Conservation (phyloP, 2,329 filamentous ascomycete species). For the Calonectria hongkongensis region DNA sequence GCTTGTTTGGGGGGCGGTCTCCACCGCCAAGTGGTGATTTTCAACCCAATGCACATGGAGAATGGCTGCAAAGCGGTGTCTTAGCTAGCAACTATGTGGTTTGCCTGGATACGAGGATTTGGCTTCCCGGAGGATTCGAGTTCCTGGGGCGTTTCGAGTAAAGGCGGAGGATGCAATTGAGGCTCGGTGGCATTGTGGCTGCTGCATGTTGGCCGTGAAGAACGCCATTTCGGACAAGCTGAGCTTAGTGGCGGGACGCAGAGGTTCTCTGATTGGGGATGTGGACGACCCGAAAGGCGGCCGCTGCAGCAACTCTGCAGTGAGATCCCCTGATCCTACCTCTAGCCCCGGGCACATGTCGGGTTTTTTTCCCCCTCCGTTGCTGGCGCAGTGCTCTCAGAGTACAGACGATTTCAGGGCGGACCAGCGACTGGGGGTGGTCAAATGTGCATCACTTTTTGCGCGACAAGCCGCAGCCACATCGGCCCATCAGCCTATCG, state of each 20-base stretch:
- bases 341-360: constrained; percentile 9
- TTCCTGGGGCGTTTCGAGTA: neutral
- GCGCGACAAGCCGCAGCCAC: constrained; percentile 19
- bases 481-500: constrained; percentile 17
- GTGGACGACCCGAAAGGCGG: neutral
- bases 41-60: too few relatives aligned
- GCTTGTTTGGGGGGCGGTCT: neutral
- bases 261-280: constrained; percentile 6
- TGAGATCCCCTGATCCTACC: neutral
- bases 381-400: neutral
- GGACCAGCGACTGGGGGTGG: neutral
- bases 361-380: neutral
- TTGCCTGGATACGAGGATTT: neutral
- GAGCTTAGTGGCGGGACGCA: neutral
- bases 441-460: neutral
- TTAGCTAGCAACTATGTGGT: neutral
- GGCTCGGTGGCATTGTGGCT: neutral
- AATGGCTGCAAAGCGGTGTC: neutral
- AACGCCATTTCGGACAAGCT: neutral
- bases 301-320: neutral
- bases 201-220: constrained; percentile 9
- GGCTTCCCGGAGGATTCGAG: neutral
- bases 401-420: neutral
- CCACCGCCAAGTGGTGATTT: too few relatives aligned
- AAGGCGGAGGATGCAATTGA: neutral